phyloP scores from a whole-genome alignment of 2,329 filamentous ascomycete genomes.

The Penicillium paneum region DNA sequence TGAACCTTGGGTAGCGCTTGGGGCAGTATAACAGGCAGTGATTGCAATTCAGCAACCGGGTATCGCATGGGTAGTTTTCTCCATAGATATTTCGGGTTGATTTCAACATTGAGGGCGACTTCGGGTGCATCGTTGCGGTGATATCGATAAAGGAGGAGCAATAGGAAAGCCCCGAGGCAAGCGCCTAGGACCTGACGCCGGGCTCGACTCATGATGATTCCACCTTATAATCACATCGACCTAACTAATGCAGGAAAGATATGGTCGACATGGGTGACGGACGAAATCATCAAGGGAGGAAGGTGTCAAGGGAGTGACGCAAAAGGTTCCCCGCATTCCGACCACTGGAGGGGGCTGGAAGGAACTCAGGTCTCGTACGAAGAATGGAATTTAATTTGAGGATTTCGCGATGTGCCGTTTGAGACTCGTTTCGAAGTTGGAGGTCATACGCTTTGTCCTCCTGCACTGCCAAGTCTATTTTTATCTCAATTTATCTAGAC shows the following conservation, averaged over 20 bases:
- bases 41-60: not conserved
- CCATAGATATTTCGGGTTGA: slow-evolving; percentile 5
- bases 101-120: not conserved
- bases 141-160: slow-evolving; percentile 12
- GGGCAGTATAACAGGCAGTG: not conserved
- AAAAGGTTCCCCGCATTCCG: not conserved
- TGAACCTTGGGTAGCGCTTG: slow-evolving; percentile 7
- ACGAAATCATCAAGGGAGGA: not conserved
- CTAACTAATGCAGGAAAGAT: not conserved
- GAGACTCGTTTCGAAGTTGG: not conserved
- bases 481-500: too few species aligned
- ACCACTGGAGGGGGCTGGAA: not conserved
- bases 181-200: slow-evolving; percentile 14
- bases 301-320: not conserved
- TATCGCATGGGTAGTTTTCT: slow-evolving; percentile 10
- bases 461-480: not conserved
- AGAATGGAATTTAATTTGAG: not conserved
- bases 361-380: not conserved
- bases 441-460: not conserved
- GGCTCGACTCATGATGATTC: slow-evolving; percentile 13
- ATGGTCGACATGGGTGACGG: not conserved
- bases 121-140: slow-evolving; percentile 40
- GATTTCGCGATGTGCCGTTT: not conserved
- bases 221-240: not conserved
- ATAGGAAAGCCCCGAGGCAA: slow-evolving; percentile 5